Evolutionary conservation across 768 basidiomycete genomes (phyloP).

Genomic region (Phylloporus arenicola): DNA sequence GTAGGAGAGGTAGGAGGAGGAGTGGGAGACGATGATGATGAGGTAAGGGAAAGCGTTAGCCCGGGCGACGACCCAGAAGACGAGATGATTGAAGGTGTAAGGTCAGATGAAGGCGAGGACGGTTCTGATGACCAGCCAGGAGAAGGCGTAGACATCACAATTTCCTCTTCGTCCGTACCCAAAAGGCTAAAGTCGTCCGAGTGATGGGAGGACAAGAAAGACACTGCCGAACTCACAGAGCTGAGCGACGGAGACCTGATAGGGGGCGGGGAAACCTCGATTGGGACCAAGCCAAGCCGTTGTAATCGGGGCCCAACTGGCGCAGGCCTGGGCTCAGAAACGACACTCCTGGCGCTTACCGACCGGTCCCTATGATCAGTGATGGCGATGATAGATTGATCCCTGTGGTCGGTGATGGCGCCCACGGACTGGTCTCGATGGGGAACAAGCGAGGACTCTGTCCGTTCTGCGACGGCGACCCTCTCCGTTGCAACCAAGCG

Average conservation of each 20-base stretch:
- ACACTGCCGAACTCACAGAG: conserved; percentile 32
- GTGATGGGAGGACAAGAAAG: conserved; percentile 58
- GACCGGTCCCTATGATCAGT: conserved; percentile 39
- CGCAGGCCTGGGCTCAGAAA: conserved; percentile 29
- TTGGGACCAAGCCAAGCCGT: conserved; percentile 25
- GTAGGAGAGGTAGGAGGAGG: conserved; percentile 35
- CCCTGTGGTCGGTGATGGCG: conserved; percentile 37
- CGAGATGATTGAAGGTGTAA: conserved; percentile 31
- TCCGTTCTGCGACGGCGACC: conserved; percentile 10
- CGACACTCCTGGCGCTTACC: conserved; percentile 40
- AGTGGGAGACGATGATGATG: conserved; percentile 30
- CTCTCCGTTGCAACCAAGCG: conserved; percentile 24
- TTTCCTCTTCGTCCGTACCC: conserved; percentile 30
- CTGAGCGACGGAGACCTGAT: conserved; percentile 36
- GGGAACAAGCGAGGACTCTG: conserved; percentile 14
- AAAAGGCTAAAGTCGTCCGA: conserved; percentile 61
- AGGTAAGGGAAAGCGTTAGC: conserved; percentile 37
- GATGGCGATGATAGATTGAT: conserved; percentile 44
- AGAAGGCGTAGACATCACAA: conserved; percentile 25
- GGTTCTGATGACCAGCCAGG: conserved; percentile 34
- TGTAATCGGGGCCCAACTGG: conserved; percentile 24
- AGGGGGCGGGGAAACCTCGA: conserved; percentile 42
- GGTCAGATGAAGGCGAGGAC: conserved; percentile 24
- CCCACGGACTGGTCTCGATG: conserved; percentile 42
- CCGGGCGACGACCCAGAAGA: conserved; percentile 32